phyloP scores from a whole-genome alignment of 495 filamentous ascomycete genomes.

The Neurospora sp. region DNA sequence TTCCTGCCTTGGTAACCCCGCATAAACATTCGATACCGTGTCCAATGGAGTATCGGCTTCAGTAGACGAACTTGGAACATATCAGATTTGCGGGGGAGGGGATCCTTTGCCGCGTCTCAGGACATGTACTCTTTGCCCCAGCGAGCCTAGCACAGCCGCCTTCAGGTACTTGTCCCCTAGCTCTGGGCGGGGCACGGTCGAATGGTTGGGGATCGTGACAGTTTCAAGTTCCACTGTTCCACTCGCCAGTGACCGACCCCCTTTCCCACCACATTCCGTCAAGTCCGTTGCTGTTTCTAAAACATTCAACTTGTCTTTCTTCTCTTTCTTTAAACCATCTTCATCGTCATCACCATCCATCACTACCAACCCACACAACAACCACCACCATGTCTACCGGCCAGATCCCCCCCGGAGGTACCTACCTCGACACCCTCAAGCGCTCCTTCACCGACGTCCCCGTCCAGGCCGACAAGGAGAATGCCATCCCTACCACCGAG shows the following conservation, averaged over 20 bases:
- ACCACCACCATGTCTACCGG: constrained; percentile 27
- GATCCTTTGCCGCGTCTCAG: background rate
- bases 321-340: background rate
- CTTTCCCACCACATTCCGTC: background rate
- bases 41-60: background rate
- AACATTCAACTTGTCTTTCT: constrained; percentile 1
- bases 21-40: background rate
- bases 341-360: background rate
- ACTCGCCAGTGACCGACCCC: background rate
- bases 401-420: constrained; percentile 50
- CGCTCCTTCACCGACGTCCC: constrained; percentile 74
- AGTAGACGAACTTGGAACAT: background rate
- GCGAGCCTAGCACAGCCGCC: background rate
- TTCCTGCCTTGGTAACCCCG: background rate
- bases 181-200: background rate
- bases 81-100: background rate
- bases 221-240: background rate
- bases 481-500: constrained; percentile 70
- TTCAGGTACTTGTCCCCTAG: background rate
- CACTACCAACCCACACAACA: background rate
- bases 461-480: constrained; percentile 57
- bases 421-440: constrained; percentile 77
- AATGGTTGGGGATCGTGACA: constrained; percentile 1
- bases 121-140: background rate
- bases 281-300: constrained; percentile 1